Conservation (phyloP, 768 basidiomycete species). For the Calvatia gigantea region DNA sequence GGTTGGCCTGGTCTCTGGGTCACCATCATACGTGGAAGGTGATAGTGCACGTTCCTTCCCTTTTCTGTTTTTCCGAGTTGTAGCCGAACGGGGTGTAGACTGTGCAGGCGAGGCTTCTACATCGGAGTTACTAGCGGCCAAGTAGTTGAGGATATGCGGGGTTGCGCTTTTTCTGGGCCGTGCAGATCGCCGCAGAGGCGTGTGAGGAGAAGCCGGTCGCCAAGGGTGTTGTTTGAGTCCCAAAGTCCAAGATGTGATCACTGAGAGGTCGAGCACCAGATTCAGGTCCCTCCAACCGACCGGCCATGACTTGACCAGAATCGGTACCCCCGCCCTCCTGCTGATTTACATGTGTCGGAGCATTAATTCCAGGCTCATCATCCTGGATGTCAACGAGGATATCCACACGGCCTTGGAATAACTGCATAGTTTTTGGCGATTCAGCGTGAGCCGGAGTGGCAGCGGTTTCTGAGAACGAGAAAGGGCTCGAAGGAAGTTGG, state of each 20-base stretch:
- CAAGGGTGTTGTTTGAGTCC: background rate
- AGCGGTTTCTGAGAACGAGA: background rate
- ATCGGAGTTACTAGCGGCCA: constrained; percentile 14
- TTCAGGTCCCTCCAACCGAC: background rate
- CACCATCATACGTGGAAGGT: background rate
- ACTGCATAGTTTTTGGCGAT: background rate
- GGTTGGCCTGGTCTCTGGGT: background rate
- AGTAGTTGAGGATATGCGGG: constrained; percentile 18
- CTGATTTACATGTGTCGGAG: background rate
- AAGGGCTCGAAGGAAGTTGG: constrained; percentile 8
- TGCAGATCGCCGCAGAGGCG: constrained; percentile 34
- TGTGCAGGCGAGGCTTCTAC: background rate
- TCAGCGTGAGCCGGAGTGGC: too few species aligned
- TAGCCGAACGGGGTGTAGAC: constrained; percentile 19
- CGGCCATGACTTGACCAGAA: background rate
- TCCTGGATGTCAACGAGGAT: constrained; percentile 7
- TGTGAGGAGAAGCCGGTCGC: constrained; percentile 16
- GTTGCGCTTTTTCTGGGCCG: constrained; percentile 34
- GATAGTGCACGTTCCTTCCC: constrained; percentile 7
- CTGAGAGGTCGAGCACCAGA: background rate
- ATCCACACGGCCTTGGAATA: background rate
- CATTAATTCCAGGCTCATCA: background rate
- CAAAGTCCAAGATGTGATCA: background rate
- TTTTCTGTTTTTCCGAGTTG: constrained; percentile 20
- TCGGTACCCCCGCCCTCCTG: background rate